phyloP scores from a whole-genome alignment of 1,284 basidiomycete species.

The Fomes fomentarius region DNA sequence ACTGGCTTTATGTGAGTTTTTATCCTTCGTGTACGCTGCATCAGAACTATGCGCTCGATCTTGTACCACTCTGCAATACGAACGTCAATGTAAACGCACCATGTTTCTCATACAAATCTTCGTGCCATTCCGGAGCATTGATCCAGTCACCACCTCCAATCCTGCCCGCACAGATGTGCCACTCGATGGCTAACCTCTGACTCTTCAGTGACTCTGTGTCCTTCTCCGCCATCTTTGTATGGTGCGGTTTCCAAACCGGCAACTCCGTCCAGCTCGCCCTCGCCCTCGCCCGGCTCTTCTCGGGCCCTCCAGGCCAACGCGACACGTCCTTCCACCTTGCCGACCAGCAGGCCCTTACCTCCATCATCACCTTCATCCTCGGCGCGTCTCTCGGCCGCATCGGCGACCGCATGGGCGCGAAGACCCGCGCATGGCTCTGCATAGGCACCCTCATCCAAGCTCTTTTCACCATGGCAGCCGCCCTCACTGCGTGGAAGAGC shows the following conservation, averaged over 20 bases:
- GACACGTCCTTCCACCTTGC: conserved; percentile 70
- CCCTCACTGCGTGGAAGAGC: conserved; percentile 69
- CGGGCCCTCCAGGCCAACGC: conserved; percentile 47
- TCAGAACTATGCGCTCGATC: neutral
- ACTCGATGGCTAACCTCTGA: neutral
- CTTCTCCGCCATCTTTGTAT: conserved; percentile 83
- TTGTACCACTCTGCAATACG: neutral
- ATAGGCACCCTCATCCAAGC: conserved; percentile 74
- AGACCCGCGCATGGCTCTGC: conserved; percentile 77
- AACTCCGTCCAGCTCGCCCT: conserved; percentile 68
- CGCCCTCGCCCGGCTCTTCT: conserved; percentile 68
- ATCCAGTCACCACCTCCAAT: neutral
- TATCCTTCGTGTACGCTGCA: neutral
- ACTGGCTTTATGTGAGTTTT: conserved; percentile 79
- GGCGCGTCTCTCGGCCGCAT: conserved; percentile 76
- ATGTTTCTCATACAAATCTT: too few species aligned
- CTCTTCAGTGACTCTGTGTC: conserved; percentile 67
- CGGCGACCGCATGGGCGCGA: conserved; percentile 71
- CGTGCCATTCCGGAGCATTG: too few species aligned
- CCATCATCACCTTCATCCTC: conserved; percentile 71
- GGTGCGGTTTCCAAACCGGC: conserved; percentile 88
- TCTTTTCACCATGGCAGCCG: conserved; percentile 72
- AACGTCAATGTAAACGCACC: too few species aligned
- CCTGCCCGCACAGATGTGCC: neutral
- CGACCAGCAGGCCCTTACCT: conserved; percentile 82